Conservation (phyloP, 2,329 filamentous ascomycete genomes). For the Akanthomyces muscarius region DNA sequence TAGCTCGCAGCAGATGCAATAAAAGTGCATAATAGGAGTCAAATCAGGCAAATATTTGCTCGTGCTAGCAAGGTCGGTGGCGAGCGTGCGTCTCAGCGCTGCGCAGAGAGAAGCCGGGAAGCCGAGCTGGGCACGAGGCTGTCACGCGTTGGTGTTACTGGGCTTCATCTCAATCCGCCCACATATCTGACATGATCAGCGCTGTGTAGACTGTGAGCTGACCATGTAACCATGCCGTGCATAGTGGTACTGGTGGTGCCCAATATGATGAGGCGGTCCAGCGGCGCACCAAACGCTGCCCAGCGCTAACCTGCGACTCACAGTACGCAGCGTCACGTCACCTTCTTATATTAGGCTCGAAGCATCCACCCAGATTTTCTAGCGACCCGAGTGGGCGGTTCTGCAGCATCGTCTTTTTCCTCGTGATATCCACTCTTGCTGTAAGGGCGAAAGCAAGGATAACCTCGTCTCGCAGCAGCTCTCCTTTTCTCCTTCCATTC, state of each 20-base stretch:
- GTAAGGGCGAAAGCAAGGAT: neutral
- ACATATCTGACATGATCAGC: conserved; percentile 9
- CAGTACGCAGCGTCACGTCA: neutral
- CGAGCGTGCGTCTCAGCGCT: neutral
- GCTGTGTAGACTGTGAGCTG: neutral
- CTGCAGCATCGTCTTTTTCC: conserved; percentile 2
- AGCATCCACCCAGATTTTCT: conserved; percentile 9
- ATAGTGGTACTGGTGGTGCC: neutral
- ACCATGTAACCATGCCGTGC: neutral
- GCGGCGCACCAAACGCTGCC: neutral
- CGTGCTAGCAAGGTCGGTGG: no score
- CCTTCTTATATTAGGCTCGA: conserved; percentile 5
- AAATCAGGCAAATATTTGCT: no score
- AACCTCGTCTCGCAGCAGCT: neutral
- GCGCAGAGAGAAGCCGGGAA: neutral
- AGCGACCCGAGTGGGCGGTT: conserved; percentile 11
- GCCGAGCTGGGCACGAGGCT: neutral
- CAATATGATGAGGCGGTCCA: neutral
- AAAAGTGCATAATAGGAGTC: no score
- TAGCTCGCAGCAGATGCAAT: no score
- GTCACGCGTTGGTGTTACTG: neutral
- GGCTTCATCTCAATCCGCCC: neutral
- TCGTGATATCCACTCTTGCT: conserved; percentile 12
- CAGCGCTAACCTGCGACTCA: neutral
- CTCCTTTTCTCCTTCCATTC: no score